These are phyloP conservation scores for Gremmenia infestans DNA, from an alignment of 2,329 filamentous ascomycete genomes.

Conservation along the genomic window DNA sequence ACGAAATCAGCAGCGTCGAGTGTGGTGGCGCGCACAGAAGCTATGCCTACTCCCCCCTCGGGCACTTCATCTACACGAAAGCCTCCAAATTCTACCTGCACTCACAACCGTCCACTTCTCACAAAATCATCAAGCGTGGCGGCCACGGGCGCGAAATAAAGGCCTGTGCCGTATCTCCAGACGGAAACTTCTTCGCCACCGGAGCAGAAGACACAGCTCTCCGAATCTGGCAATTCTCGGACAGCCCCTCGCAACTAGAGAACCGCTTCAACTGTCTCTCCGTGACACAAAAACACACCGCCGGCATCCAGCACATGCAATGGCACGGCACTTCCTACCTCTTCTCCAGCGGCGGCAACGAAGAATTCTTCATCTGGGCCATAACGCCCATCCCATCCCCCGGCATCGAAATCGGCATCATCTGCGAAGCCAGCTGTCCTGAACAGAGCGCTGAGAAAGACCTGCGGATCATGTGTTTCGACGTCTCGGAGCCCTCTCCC, in stretches of 20 bases:
- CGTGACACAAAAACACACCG: constrained; percentile 70
- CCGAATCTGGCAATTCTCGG: constrained; percentile 58
- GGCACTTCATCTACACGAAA: constrained; percentile 70
- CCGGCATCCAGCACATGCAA: constrained; percentile 66
- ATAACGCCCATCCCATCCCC: constrained; percentile 44
- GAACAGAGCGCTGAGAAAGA: constrained; percentile 53
- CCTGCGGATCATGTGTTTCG: constrained; percentile 77
- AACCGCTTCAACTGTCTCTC: constrained; percentile 44
- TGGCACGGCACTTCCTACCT: constrained; percentile 66
- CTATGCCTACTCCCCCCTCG: constrained; percentile 52
- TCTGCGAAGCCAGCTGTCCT: constrained; percentile 51
- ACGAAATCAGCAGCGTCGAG: constrained; percentile 65
- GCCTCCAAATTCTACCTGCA: constrained; percentile 48
- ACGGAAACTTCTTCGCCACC: constrained; percentile 51
- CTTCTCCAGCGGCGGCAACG: constrained; percentile 80
- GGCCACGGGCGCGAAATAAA: constrained; percentile 87
- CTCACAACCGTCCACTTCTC: constrained; percentile 37
- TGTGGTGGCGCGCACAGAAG: constrained; percentile 82
- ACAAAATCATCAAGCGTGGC: constrained; percentile 55
- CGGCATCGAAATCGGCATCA: constrained; percentile 43
- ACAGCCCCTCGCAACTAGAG: constrained; percentile 9
- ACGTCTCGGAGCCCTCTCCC: constrained; percentile 38
- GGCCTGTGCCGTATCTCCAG: constrained; percentile 44
- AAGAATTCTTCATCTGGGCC: constrained; percentile 87
- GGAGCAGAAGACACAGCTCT: constrained; percentile 71